Conservation (phyloP, 208 protist genomes). For the Leishmania braziliensis region DNA sequence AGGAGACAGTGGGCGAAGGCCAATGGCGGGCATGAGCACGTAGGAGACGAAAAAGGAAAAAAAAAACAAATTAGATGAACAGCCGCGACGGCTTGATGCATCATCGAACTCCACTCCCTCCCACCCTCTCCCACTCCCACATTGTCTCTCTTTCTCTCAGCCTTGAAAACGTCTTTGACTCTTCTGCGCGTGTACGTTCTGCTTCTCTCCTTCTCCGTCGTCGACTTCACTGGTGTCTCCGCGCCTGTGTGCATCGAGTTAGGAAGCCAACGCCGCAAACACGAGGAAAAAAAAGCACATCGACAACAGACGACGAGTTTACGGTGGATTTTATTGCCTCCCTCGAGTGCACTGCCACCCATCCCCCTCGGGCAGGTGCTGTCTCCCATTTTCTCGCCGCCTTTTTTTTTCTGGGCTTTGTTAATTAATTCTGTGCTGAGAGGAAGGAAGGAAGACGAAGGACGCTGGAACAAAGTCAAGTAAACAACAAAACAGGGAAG, state of each 20-base stretch:
- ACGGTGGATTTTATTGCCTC: background rate
- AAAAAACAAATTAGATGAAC: background rate
- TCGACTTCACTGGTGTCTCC: background rate
- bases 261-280: background rate
- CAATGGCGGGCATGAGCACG: no score
- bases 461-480: background rate
- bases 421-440: background rate
- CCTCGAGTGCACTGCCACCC: background rate
- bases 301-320: background rate
- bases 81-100: background rate
- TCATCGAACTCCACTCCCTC: background rate
- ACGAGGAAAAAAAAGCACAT: background rate
- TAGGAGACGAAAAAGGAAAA: background rate
- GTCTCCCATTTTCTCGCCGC: background rate
- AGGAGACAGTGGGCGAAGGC: background rate
- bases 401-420: background rate
- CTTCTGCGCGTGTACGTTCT: background rate
- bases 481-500: background rate
- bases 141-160: background rate
- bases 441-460: background rate
- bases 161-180: background rate
- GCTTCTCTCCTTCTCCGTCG: background rate
- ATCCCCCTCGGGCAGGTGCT: background rate
- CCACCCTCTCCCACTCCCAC: background rate
- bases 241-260: background rate